Base-by-base conservation (phyloP, 75 land plant species). In the Isoetes taiwanensis region DNA sequence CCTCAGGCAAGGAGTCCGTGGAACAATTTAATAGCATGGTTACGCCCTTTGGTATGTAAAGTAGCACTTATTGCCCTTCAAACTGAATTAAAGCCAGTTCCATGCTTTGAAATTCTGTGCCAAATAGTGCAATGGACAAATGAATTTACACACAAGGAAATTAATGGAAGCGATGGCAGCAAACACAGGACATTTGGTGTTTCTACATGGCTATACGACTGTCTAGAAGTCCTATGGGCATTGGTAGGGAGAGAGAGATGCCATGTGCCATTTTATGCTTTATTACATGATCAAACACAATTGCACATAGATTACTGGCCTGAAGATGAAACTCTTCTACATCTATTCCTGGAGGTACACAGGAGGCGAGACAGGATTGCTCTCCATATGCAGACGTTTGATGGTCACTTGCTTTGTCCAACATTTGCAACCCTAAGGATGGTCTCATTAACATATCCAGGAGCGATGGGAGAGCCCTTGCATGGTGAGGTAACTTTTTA, bases 381-480 rank as follows among this genome's bases (percentile, higher is more conserved):
- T 16, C 72, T 71, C 58, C 85, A 89, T 70, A 94, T 89, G 86
- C 81, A 81, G 56, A 85, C 82, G 83, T 63, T 94, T 55, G 99
- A 94, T 71, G 90, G 88, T 29, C 99, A 94, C 37, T 77, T 94
- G 37, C 99, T 88, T 43, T 88, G 96, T 63, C 99, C 99, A 0
- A 71, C 96, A 32, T 94, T 94, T 79, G 83, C 82, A 46, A 84
- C 90, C 4, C 78, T 72, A 27, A 73, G 99, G 3, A 61, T 81
- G 57, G 43, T 74, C 20, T 64, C 96, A 29, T 46, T 46, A n/a
- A 46, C 50, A 3, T 46, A 46, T 46, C 8, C 50, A 19, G 50
- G 50, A 8, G 50, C 16, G n/a, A 46, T 46, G 50, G 50, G 50
- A 19, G 99, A 94, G 57, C 96, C 96, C 35, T 58, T 94, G 55